Percentiles rank a stretch among this genome's conserved stretches.
Evolutionary conservation across 345 rosid species (phyloP).

Genomic region (Conringia planisiliqua): DNA sequence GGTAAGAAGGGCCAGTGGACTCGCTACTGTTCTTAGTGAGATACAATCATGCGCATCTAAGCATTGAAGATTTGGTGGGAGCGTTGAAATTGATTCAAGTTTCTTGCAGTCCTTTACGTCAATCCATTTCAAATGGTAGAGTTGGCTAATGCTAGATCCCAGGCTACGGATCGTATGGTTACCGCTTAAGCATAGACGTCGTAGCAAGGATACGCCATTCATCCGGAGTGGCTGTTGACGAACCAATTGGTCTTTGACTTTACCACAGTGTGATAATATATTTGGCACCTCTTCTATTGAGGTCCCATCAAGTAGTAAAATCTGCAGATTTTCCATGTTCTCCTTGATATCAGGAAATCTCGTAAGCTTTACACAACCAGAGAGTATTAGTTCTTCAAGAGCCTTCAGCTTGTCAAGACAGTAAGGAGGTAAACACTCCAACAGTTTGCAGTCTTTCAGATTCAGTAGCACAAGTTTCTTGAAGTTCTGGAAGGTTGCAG

Average conservation of each 20-base stretch:
- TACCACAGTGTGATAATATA: no score
- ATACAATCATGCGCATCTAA: conserved; percentile 8
- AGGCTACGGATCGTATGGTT: no score
- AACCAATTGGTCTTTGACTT: no score
- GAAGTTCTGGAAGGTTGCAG: not conserved
- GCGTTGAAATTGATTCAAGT: not conserved
- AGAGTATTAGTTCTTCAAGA: conserved; percentile 17
- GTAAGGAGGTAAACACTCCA: not conserved
- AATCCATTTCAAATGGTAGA: no score
- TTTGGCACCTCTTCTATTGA: no score
- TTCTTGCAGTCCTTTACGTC: no score
- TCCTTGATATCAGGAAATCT: not conserved
- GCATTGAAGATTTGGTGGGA: conserved; percentile 17
- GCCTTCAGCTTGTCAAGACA: not conserved
- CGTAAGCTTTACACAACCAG: not conserved
- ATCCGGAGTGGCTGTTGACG: no score
- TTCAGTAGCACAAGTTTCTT: not conserved
- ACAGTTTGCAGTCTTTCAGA: not conserved
- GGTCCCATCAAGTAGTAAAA: not conserved
- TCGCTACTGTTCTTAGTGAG: not conserved
- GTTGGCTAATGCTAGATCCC: no score
- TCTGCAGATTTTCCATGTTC: not conserved
- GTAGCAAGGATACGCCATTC: no score
- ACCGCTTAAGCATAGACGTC: no score
- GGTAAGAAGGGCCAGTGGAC: not conserved